Percentiles rank a stretch among this genome's conserved stretches.
Evolutionary conservation across 2,329 filamentous ascomycete genomes (phyloP).

Genomic region (Pseudonectria foliicola): DNA sequence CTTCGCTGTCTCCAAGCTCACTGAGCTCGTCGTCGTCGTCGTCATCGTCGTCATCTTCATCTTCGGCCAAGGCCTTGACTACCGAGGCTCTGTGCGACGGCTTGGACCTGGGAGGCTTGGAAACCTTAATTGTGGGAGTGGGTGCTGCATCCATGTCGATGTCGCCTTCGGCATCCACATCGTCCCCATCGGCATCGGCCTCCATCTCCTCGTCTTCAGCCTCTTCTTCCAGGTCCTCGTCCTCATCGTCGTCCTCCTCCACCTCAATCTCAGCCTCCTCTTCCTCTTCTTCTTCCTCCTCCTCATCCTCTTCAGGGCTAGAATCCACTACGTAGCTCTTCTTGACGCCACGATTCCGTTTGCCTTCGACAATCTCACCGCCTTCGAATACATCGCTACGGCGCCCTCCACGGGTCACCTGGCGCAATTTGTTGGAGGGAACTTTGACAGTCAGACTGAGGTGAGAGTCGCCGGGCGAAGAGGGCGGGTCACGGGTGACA

Average conservation of each 20-base stretch:
- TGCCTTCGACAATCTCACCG: conserved; percentile 42
- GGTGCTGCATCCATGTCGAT: conserved; percentile 38
- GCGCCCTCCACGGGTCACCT: conserved; percentile 37
- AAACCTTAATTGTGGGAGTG: conserved; percentile 41
- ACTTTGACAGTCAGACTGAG: conserved; percentile 43
- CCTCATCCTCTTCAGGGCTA: conserved; percentile 40
- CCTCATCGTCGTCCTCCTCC: conserved; percentile 34
- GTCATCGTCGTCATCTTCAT: conserved; percentile 42
- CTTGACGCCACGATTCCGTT: conserved; percentile 47
- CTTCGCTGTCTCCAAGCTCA: conserved; percentile 45
- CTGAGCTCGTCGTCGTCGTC: conserved; percentile 50
- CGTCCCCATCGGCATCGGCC: conserved; percentile 39
- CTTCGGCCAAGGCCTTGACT: conserved; percentile 29
- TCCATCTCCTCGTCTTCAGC: conserved; percentile 36
- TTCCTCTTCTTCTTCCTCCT: conserved; percentile 31
- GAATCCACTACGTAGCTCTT: conserved; percentile 56
- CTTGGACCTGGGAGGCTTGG: conserved; percentile 35
- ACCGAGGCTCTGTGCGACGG: conserved; percentile 26
- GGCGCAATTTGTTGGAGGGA: conserved; percentile 44
- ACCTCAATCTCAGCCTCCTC: conserved; percentile 33
- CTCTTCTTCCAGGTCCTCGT: conserved; percentile 28
- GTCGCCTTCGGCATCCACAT: conserved; percentile 34
- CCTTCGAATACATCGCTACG: conserved; percentile 34
- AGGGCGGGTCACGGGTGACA: conserved; percentile 37
- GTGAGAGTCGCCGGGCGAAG: conserved; percentile 42